Evolutionary conservation across 2,329 filamentous ascomycete genomes (phyloP).

Genomic region (Pseudocercospora ulei): DNA sequence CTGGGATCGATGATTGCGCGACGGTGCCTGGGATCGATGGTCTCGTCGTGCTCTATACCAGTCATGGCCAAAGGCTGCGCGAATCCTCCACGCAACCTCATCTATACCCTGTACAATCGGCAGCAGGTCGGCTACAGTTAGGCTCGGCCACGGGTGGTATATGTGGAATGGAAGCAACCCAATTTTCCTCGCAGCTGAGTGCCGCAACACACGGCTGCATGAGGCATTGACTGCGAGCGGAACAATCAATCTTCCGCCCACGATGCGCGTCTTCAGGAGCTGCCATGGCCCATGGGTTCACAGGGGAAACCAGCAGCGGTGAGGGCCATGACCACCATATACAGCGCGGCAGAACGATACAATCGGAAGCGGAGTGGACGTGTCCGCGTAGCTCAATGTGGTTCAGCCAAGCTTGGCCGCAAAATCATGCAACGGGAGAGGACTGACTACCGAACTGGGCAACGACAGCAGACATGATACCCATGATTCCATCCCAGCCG

Average conservation of each 20-base stretch:
- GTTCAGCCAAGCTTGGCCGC: no score
- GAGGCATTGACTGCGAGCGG: no score
- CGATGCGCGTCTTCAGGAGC: no score
- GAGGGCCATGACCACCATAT: constrained; percentile 49
- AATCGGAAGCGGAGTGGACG: constrained; percentile 54
- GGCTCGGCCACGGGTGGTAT: no score
- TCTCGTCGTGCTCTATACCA: constrained; percentile 4
- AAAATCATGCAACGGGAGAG: no score
- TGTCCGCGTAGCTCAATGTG: constrained; percentile 38
- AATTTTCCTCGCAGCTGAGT: no score
- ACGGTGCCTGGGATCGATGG: background rate
- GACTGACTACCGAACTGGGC: no score
- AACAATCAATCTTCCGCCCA: no score
- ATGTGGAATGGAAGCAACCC: no score
- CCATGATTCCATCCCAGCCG: constrained; percentile 62
- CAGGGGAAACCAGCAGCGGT: constrained; percentile 54
- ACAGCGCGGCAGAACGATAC: constrained; percentile 59
- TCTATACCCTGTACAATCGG: background rate
- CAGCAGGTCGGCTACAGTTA: constrained; percentile 4
- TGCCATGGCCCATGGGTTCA: constrained; percentile 54
- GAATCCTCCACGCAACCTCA: constrained; percentile 1
- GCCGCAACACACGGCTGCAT: no score
- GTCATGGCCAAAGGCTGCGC: background rate
- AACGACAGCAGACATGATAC: constrained; percentile 60
- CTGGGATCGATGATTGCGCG: no score